Evolutionary conservation across 2,329 filamentous ascomycete genomes (phyloP), one percentile per base, ranked within the genome.

Genomic region (Knufia petricola): DNA sequence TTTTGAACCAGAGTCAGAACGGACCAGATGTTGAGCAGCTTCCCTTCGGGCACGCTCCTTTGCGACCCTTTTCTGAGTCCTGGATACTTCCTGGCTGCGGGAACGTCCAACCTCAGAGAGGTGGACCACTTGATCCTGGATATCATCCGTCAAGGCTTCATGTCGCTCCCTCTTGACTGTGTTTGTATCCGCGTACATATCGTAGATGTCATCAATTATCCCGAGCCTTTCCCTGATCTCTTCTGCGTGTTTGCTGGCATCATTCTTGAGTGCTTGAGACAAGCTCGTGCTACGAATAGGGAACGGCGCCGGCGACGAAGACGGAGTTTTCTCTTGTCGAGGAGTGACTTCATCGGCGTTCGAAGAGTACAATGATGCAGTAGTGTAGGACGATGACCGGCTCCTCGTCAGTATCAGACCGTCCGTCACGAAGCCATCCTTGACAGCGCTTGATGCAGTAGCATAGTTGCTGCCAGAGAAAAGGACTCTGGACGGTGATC

Each of bases 201-300:
- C 17, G 21, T 42, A 42, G 21, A 42, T 28, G 39, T 42, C 39
- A n/a, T 26, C 23, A 4, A 42, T 42, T 15, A 42, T 42, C 9
- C 39, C 20, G 28, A 42, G 39, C 20, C 28, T 21, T 26, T 42
- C 24, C 8, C 39, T 19, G 19, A 26, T n/a, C 23, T 28, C 21
- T n/a, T 42, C 39, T 9, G 39, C 39, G 24, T 26, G 39, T n/a
- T 26, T n/a, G 3, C 20, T 13, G n/a, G 39, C 39, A 26, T 24
- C 21, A 4, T 42, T 20, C 8, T 13, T 42, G 32, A n/a, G 6
- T 13, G 13, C 7, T 17, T 7, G 32, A 36, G 4, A n/a, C 13
- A n/a, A 21, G 21, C 39, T 42, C n/a, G 15, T 3, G 13, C 21
- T 28, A 13, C 39, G 39, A 12, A 15, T 12, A n/a, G 21, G 19